phyloP scores from a whole-genome alignment of 768 basidiomycete species.

The Kwoniella heveanensis region DNA sequence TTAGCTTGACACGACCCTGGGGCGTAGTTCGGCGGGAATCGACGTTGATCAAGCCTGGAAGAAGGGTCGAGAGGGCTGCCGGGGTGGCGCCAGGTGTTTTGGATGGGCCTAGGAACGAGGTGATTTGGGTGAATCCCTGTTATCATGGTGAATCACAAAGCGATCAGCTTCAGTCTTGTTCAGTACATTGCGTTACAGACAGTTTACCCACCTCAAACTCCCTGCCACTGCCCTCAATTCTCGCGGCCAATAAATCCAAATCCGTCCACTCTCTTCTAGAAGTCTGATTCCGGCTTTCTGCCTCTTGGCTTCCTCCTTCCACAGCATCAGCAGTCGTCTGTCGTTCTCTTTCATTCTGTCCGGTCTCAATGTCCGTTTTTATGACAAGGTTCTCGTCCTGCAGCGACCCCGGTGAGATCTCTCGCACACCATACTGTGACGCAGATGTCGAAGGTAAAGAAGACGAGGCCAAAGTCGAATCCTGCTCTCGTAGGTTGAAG shows the following conservation, averaged over 20 bases:
- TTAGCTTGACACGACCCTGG: slow-evolving; percentile 72
- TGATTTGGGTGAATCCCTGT: slow-evolving; percentile 64
- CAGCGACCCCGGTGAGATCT: too few species aligned
- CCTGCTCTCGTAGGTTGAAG: not conserved
- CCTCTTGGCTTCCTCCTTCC: too few species aligned
- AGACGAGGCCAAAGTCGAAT: not conserved
- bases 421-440: too few species aligned
- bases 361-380: too few species aligned
- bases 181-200: slow-evolving; percentile 3
- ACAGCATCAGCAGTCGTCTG: too few species aligned
- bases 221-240: slow-evolving; percentile 62
- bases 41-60: slow-evolving; percentile 60
- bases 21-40: slow-evolving; percentile 64
- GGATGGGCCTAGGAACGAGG: slow-evolving; percentile 67
- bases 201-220: slow-evolving; percentile 68
- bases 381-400: too few species aligned
- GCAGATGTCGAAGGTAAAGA: not conserved
- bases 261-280: slow-evolving; percentile 61
- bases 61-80: slow-evolving; percentile 43
- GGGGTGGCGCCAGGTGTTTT: slow-evolving; percentile 44
- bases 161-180: not conserved
- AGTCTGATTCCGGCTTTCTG: too few species aligned
- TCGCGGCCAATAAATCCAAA: slow-evolving; percentile 66
- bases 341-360: too few species aligned
- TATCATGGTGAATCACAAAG: not conserved